These are phyloP conservation scores for Blepharisma japonicum DNA, from an alignment of 73 alveolate species.

Conservation along the genomic window DNA sequence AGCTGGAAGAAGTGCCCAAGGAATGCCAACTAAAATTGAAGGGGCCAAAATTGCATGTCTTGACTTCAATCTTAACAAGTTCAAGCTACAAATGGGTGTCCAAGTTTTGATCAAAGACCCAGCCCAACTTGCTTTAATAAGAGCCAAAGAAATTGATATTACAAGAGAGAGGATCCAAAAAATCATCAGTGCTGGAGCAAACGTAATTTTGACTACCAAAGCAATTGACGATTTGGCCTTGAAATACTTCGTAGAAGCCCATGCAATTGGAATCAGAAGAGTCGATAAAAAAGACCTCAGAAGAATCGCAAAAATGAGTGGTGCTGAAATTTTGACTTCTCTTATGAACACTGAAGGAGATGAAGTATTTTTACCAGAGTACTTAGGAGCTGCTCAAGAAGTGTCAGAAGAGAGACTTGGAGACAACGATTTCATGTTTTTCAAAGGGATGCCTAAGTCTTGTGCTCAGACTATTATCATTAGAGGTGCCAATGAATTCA, in stretches of 20 bases:
- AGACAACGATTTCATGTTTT: conserved; percentile 95
- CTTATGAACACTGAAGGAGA: background rate
- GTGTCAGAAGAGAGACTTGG: conserved; percentile 97
- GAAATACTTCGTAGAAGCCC: conserved; percentile 97
- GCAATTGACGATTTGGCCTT: conserved; percentile 99
- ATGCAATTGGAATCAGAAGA: conserved; percentile 86
- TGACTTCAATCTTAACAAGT: conserved; percentile 88
- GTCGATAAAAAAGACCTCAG: conserved; percentile 90
- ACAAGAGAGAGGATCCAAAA: conserved; percentile 88
- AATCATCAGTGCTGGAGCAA: conserved; percentile 94
- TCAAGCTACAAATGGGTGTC: conserved; percentile 90
- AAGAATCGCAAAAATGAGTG: conserved; percentile 95
- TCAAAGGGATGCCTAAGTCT: conserved; percentile 56
- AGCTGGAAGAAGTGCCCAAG: conserved; percentile 70
- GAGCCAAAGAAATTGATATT: conserved; percentile 93
- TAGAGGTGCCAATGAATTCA: conserved; percentile 97
- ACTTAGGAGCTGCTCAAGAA: conserved; percentile 47
- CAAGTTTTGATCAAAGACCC: conserved; percentile 86
- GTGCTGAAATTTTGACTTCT: conserved; percentile 59
- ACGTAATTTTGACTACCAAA: conserved; percentile 93
- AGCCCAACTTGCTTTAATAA: conserved; percentile 79
- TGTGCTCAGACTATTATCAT: background rate
- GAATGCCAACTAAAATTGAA: conserved; percentile 84
- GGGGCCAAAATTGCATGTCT: conserved; percentile 91
- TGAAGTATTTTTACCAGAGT: background rate